Evolutionary conservation across 1,139 yeast species (phyloP), one percentile per base, ranked within the genome.

Genomic region (Taiozyma sp.): DNA sequence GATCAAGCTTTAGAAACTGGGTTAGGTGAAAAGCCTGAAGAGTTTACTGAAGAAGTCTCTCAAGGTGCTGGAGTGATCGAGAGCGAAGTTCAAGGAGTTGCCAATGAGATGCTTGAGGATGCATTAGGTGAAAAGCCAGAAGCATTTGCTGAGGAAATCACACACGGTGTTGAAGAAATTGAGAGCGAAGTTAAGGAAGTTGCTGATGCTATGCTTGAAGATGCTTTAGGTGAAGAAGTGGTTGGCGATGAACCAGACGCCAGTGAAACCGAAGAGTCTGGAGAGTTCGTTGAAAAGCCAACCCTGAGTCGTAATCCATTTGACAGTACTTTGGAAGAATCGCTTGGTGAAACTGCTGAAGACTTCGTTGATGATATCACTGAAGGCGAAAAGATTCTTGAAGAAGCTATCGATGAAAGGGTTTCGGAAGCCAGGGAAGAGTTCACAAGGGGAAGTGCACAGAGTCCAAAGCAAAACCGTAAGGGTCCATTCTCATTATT

Each of bases 311-410:
- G 42, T 19, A 27, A 34, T 43, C 43, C 36, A 5, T 10, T 40
- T 24, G 43, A 13, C 43, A 40, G 19, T 3, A 27, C 45, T 8
- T 3, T 49, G 13, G 48, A 51, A 24, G 46, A 44, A n/a, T 14
- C 54, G 8, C 24, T 49, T 0, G 55, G 53, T 41, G 51, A 48
- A 24, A 19, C 46, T 4, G 23, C 48, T 3, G 50, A 48, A 22
- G 24, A 47, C 13, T 36, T 51, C 19, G 45, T 51, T 36, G 54
- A 54, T 8, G 51, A 49, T 4, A 27, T 51, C n/a, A 45, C 43
- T 8, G 46, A 50, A 4, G 49, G 45, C 4, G 19, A 39, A 22
- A 19, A 19, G 19, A 6, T 16, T 8, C 19, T 41, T 19, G 27
- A 13, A 8, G 43, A 45, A 19, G 27, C 30, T 13, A 12, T 24